Evolutionary conservation across 305 asterid species (phyloP), one percentile per base, ranked within the genome.

Genomic region (Plantago rigida): DNA sequence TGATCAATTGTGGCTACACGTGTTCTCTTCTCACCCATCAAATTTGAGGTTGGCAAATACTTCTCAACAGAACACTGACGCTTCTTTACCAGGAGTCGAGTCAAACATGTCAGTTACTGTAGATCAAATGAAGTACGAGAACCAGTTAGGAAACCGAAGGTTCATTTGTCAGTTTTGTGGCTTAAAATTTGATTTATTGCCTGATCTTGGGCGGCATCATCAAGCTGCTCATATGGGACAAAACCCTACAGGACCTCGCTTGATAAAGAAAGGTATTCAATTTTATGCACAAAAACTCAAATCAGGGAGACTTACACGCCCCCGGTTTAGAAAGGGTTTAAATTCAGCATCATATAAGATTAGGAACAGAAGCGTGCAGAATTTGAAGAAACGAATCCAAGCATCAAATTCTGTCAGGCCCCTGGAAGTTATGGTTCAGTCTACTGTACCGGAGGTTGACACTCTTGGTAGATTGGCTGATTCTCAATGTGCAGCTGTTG

Each of bases 121-220:
- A 55, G 84, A 75, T 58, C 68, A 76, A 57, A 58, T 48, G 7
- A 79, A 76, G 62, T 51, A 72, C 47, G 88, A 82, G 61, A 74
- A 69, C 72, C 86, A 83, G 68, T 75, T 82, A 7, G 77, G 71
- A 56, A 41, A 70, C 54, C 81, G 92, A 69, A 87, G 86, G 73
- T 89, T 66, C 73, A 70, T 79, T 68, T 93, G 99, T 78, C 82
- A 79, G 76, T 85, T 89, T 79, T 93, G 99, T 79, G 97, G 99
- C 67, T 81, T 93, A 75, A 89, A 80, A 75, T 93, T 93, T 73
- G 97, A 93, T 77, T 81, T 93, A 87, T 80, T 93, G 22, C 99
- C 99, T 36, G 99, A 93, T 82, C 97, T 93, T 57, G 99, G 99
- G 50, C 94, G 97, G 49, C 99, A 89, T 66, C 99, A 93, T 78